phyloP scores from a whole-genome alignment of 129 eudicot genomes.

The Oenanthe sinensis region DNA sequence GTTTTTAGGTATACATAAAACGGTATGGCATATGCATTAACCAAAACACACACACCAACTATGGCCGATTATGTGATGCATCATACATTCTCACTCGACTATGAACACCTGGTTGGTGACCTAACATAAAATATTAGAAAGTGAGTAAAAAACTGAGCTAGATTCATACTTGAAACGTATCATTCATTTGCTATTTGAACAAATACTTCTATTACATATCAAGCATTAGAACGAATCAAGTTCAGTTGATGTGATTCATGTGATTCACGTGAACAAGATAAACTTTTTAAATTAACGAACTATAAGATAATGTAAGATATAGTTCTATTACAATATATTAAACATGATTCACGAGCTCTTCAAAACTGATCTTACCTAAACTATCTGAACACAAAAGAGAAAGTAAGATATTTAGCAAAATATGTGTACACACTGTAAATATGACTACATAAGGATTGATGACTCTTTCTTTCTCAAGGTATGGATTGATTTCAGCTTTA shows the following conservation, averaged over 20 bases:
- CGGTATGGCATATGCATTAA: too few relatives aligned
- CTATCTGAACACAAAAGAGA: background rate
- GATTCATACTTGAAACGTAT: background rate
- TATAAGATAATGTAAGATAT: background rate
- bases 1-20: too few relatives aligned
- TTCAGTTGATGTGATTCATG: background rate
- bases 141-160: background rate
- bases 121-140: constrained; percentile 14
- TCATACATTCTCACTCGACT: background rate
- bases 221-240: background rate
- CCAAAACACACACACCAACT: too few relatives aligned
- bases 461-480: background rate
- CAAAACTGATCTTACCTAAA: background rate
- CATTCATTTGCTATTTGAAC: background rate
- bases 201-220: background rate
- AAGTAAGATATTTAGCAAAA: background rate
- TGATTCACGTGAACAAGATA: background rate
- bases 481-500: background rate
- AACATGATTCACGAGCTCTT: background rate
- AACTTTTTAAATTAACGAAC: background rate
- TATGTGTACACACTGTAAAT: constrained; percentile 7
- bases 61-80: background rate
- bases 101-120: constrained; percentile 22
- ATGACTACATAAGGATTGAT: background rate
- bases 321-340: background rate